phyloP scores from a whole-genome alignment of 2,329 filamentous ascomycete species.

The Fusarium sp. region DNA sequence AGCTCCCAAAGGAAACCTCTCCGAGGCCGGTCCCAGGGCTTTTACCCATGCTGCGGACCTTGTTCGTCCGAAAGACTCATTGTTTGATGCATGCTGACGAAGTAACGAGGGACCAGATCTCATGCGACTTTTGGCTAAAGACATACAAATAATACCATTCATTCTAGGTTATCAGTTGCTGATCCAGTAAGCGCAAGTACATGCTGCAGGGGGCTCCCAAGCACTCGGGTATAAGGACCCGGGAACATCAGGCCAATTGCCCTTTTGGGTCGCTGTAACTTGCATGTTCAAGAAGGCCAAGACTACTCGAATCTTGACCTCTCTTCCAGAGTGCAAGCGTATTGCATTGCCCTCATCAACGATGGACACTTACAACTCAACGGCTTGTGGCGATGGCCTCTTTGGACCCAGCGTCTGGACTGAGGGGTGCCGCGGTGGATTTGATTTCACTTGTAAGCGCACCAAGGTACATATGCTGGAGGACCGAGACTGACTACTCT shows the following conservation, averaged over 20 bases:
- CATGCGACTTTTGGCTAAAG: neutral
- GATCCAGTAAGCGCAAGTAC: neutral
- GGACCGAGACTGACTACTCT: conserved; percentile 15
- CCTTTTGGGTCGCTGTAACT: neutral
- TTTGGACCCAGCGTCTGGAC: conserved; percentile 51
- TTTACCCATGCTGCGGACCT: neutral
- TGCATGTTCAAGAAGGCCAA: neutral
- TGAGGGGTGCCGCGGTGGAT: conserved; percentile 51
- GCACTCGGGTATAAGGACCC: conserved; percentile 5
- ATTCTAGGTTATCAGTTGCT: neutral
- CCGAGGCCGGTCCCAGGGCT: neutral
- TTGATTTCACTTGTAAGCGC: conserved; percentile 52
- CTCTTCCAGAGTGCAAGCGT: neutral
- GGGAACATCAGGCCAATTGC: neutral
- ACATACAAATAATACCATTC: neutral
- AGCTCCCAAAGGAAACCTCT: conserved; percentile 13
- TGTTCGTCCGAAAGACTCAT: conserved; percentile 14
- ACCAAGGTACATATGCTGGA: neutral
- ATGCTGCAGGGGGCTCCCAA: neutral
- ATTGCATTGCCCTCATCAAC: neutral
- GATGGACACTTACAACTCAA: conserved; percentile 48
- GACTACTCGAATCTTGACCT: neutral
- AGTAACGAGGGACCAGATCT: neutral
- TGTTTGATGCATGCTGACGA: conserved; percentile 22
- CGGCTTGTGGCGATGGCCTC: conserved; percentile 49